Base-by-base conservation (phyloP, 163 green algal genomes). In the Prototheca cutis region DNA sequence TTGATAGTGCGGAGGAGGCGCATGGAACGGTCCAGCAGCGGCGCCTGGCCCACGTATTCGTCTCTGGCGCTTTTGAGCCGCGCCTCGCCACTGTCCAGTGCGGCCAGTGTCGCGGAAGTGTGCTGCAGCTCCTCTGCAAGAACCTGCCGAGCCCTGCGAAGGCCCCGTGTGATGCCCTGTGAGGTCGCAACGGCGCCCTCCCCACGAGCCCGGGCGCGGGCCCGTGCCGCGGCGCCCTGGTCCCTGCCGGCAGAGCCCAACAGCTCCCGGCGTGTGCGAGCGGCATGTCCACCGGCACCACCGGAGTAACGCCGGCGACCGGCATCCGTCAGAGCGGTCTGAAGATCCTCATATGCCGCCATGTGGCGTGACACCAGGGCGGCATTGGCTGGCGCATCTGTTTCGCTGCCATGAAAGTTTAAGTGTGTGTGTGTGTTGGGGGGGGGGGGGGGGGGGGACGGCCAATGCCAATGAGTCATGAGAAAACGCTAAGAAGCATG, bases 71-170 rank as follows among this genome's bases (percentile, higher is more conserved):
- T 52, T 2, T 45, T 48, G 40, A 93, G 74, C 19, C 48, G 58
- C 3, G 49, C 30, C 29, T 87, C 72, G 32, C 64, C 73, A 15
- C 61, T 55, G 53, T 79, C 84, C 61, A 91, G 76, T 24, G 85
- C 77, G 3, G 76, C 78, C 62, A 91, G 74, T 47, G 75, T 87
- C 24, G 76, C 78, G 2, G 54, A 49, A 0, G 76, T 85, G 59
- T 88, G 80, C 48, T 87, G 72, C 54, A 93, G 55, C 68, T 90
- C 79, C 73, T 91, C 27, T 5, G 53, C 39, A 56, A 87, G 60
- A 30, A 86, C 55, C 61, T 83, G 73, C 7, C 70, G 71, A 0
- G 80, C 84, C 34, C 79, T 71, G 39, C 74, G 62, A 65, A 93
- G 72, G 57, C 68, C 78, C 23, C 75, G 72, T 8, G 84, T 91